A percentile compares a stretch with the other conserved stretches of the same genome.
Evolutionary conservation across 2,329 filamentous ascomycete species (phyloP).

Genomic region (Chaetomium sp.): DNA sequence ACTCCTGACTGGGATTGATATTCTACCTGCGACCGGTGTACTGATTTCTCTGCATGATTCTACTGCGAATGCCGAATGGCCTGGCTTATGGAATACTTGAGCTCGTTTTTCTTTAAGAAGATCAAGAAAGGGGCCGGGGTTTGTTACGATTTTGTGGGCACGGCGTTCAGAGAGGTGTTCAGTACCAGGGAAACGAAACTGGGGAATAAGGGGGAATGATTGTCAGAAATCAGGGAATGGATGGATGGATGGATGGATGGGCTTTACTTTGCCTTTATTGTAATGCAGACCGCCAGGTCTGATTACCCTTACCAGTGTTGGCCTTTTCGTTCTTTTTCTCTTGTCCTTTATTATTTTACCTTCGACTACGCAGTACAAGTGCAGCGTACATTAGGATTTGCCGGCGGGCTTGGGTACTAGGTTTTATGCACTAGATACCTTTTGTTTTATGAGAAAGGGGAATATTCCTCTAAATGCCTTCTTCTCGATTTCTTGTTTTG

Average conservation of each 20-base stretch:
- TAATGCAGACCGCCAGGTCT: not conserved
- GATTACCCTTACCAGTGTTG: not conserved
- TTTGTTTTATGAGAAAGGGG: not conserved
- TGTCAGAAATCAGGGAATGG: not conserved
- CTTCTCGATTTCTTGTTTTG: not conserved
- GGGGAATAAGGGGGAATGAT: not conserved
- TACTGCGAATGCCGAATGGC: not conserved
- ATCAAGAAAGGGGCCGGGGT: slow-evolving; percentile 1
- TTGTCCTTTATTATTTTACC: not conserved
- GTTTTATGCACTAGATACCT: not conserved
- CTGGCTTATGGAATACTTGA: not conserved
- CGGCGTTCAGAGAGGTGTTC: slow-evolving; percentile 1
- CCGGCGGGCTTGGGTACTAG: not conserved
- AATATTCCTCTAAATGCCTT: not conserved
- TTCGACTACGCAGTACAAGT: not conserved
- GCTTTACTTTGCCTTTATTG: not conserved
- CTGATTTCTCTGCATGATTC: not conserved
- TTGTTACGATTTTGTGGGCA: not conserved
- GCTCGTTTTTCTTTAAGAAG: not conserved
- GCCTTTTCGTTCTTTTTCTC: not conserved
- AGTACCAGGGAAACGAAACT: not conserved
- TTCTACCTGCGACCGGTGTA: not conserved
- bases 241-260: slow-evolving; percentile 4
- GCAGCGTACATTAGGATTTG: not conserved
- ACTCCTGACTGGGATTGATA: not conserved